Conservation (phyloP, 2,329 filamentous ascomycete genomes). For the Aspergillus amoenus region DNA sequence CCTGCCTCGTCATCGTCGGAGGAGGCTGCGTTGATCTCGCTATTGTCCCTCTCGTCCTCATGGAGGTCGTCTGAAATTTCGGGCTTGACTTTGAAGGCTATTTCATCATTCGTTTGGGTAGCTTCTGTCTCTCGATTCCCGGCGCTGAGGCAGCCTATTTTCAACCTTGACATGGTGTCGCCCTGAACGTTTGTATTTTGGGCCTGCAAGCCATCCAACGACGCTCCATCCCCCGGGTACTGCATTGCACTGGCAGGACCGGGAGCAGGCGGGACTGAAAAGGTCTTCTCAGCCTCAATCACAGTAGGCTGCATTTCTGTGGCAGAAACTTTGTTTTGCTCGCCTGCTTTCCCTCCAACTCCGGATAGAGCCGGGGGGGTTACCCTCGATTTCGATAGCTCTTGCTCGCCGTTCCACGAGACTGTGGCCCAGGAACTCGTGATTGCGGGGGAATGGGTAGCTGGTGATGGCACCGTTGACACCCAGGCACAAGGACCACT, state of each 20-base stretch:
- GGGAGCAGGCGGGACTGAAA: constrained; percentile 15
- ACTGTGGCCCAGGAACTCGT: constrained; percentile 28
- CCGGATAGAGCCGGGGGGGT: constrained; percentile 21
- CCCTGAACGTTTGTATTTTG: constrained; percentile 16
- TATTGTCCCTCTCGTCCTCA: constrained; percentile 20
- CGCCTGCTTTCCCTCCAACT: constrained; percentile 23
- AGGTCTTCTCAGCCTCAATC: constrained; percentile 31
- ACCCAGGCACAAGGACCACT: constrained; percentile 39
- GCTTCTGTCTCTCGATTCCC: constrained; percentile 16
- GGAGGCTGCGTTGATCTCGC: constrained; percentile 22
- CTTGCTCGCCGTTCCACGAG: constrained; percentile 26
- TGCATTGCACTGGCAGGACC: constrained; percentile 14
- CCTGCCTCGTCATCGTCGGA: constrained; percentile 31
- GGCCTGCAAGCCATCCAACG: constrained; percentile 15
- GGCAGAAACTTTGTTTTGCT: constrained; percentile 15
- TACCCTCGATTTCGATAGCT: constrained; percentile 21
- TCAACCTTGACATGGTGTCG: constrained; percentile 25
- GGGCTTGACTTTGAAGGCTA: constrained; percentile 13
- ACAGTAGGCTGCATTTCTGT: constrained; percentile 28
- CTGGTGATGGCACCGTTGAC: constrained; percentile 31
- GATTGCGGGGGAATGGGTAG: constrained; percentile 30
- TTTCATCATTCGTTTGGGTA: constrained; percentile 13
- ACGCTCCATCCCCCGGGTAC: constrained; percentile 21
- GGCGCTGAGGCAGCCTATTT: constrained; percentile 26
- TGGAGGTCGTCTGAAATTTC: constrained; percentile 11